Evolutionary conservation across 129 eudicot species (phyloP), one percentile per base, ranked within the genome.

Genomic region (Flaveria sonorensis): DNA sequence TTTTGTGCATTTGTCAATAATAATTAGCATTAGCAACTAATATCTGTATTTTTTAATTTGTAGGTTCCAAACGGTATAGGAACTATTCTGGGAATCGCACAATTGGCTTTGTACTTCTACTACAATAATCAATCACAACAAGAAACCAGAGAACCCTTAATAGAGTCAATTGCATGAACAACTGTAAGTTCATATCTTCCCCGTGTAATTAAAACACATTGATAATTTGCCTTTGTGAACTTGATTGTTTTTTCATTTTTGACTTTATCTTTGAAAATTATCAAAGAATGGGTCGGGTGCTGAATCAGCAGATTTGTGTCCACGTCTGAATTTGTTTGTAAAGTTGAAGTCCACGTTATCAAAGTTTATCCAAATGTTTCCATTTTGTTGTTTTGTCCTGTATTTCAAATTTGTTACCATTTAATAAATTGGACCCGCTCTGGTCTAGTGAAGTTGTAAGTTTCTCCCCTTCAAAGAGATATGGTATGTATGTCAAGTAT

Each of bases 41-140:
- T 59, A 51, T 77, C 43, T 65, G 30, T 66, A 63, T 40, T 67
- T 30, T 51, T 78, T 15, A 69, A 78, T 81, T 82, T 36, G 55
- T 90, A 92, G 98, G 86, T 85, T 68, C 98, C 98, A 61, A 93
- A 90, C 76, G 96, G 96, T 19, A 88, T 93, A 57, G 96, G 98
- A 59, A 83, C 92, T 7, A 24, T 90, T 71, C 77, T 93, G 45
- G 96, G 90, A 66, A 74, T 84, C 21, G 82, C 72, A 39, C 98
- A 93, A 66, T 75, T 88, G 83, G 83, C 64, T 20, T 78, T 93
- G 83, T 88, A 74, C 71, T 81, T 76, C 62, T 86, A 87, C 79
- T 88, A 86, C 56, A 75, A 81, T 23, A 85, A 82, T 66, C 42
- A 82, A 55, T 72, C 81, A 51, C 68, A 45, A 72, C 85, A 77